phyloP scores from a whole-genome alignment of 1,284 basidiomycete species.

The Phlebopus sp. region DNA sequence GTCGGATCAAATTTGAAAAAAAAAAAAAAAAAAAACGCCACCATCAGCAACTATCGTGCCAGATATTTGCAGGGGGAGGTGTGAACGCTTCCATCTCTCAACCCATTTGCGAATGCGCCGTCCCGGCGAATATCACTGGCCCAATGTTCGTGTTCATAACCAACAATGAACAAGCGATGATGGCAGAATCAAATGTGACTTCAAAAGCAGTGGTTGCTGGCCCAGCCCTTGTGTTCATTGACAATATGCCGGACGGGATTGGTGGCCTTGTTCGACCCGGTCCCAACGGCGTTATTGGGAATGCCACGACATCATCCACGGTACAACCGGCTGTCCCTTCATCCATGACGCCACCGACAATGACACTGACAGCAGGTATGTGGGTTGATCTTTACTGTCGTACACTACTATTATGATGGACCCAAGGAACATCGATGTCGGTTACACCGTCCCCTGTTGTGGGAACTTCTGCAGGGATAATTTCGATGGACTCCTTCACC shows the following conservation, averaged over 20 bases:
- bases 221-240: constrained; percentile 68
- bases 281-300: neutral
- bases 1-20: neutral
- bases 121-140: constrained; percentile 64
- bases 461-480: constrained; percentile 7
- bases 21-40: neutral
- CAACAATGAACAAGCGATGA: constrained; percentile 47
- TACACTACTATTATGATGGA: neutral
- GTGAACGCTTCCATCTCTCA: constrained; percentile 53
- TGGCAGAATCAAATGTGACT: constrained; percentile 13
- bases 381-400: neutral
- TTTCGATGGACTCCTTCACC: constrained; percentile 3
- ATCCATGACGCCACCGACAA: constrained; percentile 39
- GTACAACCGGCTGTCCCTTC: constrained; percentile 6
- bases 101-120: constrained; percentile 56
- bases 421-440: constrained; percentile 4
- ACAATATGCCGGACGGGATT: constrained; percentile 51
- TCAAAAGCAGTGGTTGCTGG: constrained; percentile 56
- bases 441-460: constrained; percentile 4
- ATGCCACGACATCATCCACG: neutral
- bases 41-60: constrained; percentile 59
- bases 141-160: constrained; percentile 75
- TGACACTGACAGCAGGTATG: constrained; percentile 42
- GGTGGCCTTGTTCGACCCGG: constrained; percentile 42
- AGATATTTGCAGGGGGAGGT: constrained; percentile 75